Conservation (phyloP, 2,329 filamentous ascomycete genomes). For the Emydomyces testavorans region DNA sequence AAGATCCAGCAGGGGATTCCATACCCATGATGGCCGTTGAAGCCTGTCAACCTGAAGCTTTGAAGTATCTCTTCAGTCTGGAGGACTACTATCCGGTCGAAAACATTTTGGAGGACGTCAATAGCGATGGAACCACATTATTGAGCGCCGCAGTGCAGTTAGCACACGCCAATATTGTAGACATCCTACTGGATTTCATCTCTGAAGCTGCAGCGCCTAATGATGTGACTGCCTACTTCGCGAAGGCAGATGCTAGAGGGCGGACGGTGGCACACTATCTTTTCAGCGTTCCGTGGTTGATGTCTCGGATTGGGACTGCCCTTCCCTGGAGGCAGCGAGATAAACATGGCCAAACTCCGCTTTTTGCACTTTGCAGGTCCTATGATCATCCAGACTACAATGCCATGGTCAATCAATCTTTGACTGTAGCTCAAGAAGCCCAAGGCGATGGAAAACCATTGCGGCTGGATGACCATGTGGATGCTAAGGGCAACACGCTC, state of each 20-base stretch:
- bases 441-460: slow-evolving; percentile 71
- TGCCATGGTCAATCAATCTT: slow-evolving; percentile 71
- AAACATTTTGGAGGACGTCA: slow-evolving; percentile 67
- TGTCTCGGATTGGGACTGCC: slow-evolving; percentile 61
- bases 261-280: slow-evolving; percentile 91
- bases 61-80: slow-evolving; percentile 69
- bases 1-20: slow-evolving; percentile 63
- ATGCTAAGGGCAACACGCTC: slow-evolving; percentile 84
- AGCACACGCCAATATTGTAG: slow-evolving; percentile 61
- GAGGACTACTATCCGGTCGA: slow-evolving; percentile 61
- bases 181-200: slow-evolving; percentile 62
- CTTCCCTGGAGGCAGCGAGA: slow-evolving; percentile 85
- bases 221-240: slow-evolving; percentile 56
- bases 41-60: slow-evolving; percentile 55
- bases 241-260: slow-evolving; percentile 68
- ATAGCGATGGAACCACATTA: slow-evolving; percentile 80
- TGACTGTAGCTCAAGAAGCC: slow-evolving; percentile 59
- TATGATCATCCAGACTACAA: slow-evolving; percentile 87
- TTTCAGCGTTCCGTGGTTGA: slow-evolving; percentile 77
- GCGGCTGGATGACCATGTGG: slow-evolving; percentile 84
- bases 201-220: slow-evolving; percentile 45
- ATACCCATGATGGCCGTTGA: slow-evolving; percentile 79
- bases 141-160: slow-evolving; percentile 84
- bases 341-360: slow-evolving; percentile 92
- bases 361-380: slow-evolving; percentile 88